phyloP scores from a whole-genome alignment of 2,329 filamentous ascomycete species.

The Annulohypoxylon truncatum region DNA sequence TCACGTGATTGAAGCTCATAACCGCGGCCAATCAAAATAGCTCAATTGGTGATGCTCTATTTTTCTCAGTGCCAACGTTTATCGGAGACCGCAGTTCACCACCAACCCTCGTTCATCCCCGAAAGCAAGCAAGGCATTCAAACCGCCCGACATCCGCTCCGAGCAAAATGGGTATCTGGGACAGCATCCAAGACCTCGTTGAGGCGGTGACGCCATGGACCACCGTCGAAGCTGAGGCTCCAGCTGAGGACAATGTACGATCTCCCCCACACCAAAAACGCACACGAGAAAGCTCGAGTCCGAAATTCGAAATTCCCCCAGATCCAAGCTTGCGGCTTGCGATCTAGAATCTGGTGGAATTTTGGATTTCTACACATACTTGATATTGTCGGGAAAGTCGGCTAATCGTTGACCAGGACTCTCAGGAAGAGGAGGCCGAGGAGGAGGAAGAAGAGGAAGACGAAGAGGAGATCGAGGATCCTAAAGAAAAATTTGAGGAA shows the following conservation, averaged over 20 bases:
- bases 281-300: conserved; percentile 11
- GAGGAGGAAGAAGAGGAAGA: conserved; percentile 85
- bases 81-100: conserved; percentile 46
- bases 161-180: conserved; percentile 74
- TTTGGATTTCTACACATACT: background rate
- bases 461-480: conserved; percentile 83
- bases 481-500: conserved; percentile 90
- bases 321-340: background rate
- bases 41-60: conserved; percentile 63
- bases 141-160: conserved; percentile 50
- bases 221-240: conserved; percentile 73
- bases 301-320: conserved; percentile 21
- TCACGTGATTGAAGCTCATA: conserved; percentile 48
- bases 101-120: conserved; percentile 50
- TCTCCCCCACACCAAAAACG: conserved; percentile 15
- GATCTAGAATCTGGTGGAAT: background rate
- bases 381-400: background rate
- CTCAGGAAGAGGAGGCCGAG: conserved; percentile 70
- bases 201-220: conserved; percentile 74
- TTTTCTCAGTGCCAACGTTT: conserved; percentile 50
- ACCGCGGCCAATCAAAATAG: conserved; percentile 59
- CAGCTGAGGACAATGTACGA: conserved; percentile 71
- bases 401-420: conserved; percentile 26
- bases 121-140: conserved; percentile 55
- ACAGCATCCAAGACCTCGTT: conserved; percentile 71